Evolutionary conservation across 306 rosid genomes (phyloP).

Genomic region (Canavalia ensiformis): DNA sequence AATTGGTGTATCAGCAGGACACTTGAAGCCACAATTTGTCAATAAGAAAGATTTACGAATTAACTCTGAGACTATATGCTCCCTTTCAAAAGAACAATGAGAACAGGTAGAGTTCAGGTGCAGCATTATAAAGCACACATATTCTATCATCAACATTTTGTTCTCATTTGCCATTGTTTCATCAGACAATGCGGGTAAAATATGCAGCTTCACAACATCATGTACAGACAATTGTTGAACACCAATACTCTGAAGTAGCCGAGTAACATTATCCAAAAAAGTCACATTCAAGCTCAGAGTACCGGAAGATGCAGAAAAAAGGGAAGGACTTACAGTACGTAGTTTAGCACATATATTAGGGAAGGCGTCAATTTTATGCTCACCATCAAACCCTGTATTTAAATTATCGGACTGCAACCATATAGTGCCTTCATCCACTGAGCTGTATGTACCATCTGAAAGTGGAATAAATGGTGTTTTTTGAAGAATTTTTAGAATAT

Average conservation of each 20-base stretch:
- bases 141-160: constrained; percentile 74
- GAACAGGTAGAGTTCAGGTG: constrained; percentile 82
- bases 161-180: constrained; percentile 52
- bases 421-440: constrained; percentile 79
- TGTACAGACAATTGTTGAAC: constrained; percentile 88
- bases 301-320: constrained; percentile 68
- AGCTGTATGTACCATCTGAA: constrained; percentile 84
- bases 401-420: constrained; percentile 76
- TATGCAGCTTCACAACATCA: constrained; percentile 84
- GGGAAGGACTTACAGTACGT: constrained; percentile 74
- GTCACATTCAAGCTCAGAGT: constrained; percentile 52
- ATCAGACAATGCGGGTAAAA: constrained; percentile 76
- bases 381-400: constrained; percentile 63
- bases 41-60: constrained; percentile 64
- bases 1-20: constrained; percentile 73
- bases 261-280: constrained; percentile 60
- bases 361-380: constrained; percentile 71
- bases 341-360: constrained; percentile 75
- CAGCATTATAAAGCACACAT: constrained; percentile 82
- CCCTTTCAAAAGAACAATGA: constrained; percentile 70
- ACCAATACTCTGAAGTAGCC: constrained; percentile 77
- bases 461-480: constrained; percentile 81
- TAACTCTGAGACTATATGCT: constrained; percentile 71
- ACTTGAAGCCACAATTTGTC: constrained; percentile 80
- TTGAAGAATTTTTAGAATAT: constrained; percentile 58